Conservation (phyloP, 331 rosid species). For the Rosa hybrid region DNA sequence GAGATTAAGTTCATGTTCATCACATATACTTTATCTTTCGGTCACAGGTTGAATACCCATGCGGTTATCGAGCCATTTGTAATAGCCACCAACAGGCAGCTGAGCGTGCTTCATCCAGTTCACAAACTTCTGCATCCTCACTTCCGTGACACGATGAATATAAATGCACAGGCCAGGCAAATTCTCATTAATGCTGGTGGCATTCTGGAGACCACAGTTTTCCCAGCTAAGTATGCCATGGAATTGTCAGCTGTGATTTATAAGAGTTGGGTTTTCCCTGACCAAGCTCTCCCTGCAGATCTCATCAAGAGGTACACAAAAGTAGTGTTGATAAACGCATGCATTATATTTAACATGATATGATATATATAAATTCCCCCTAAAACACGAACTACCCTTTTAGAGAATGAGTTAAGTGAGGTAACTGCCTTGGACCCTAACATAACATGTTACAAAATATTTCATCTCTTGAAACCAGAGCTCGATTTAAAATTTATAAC, state of each 20-base stretch:
- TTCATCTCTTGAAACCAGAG: background rate
- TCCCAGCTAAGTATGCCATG: slow-evolving; percentile 31
- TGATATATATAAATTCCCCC: too few relatives aligned
- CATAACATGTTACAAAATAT: too few relatives aligned
- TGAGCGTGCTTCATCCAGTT: slow-evolving; percentile 35
- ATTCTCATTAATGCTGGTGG: slow-evolving; percentile 40
- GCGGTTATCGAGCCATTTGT: slow-evolving; percentile 33
- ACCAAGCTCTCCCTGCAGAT: slow-evolving; percentile 45
- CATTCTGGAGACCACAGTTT: slow-evolving; percentile 28
- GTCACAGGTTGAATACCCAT: slow-evolving; percentile 31
- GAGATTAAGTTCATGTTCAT: background rate
- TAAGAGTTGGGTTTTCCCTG: slow-evolving; percentile 33
- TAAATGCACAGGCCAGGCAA: slow-evolving; percentile 37
- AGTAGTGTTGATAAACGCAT: background rate
- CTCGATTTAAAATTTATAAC: too few relatives aligned
- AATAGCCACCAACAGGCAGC: slow-evolving; percentile 34
- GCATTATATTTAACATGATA: background rate
- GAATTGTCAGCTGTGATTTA: slow-evolving; percentile 33
- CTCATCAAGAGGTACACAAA: slow-evolving; percentile 34
- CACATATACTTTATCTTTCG: background rate
- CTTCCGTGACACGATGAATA: slow-evolving; percentile 43
- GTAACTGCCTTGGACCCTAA: background rate
- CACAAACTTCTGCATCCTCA: slow-evolving; percentile 36
- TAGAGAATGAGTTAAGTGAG: too few relatives aligned
- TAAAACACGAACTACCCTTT: too few relatives aligned